Evolutionary conservation across 768 basidiomycete genomes (phyloP), one percentile per base, ranked within the genome.

Genomic region (Tylopilus cervinicoccineus): DNA sequence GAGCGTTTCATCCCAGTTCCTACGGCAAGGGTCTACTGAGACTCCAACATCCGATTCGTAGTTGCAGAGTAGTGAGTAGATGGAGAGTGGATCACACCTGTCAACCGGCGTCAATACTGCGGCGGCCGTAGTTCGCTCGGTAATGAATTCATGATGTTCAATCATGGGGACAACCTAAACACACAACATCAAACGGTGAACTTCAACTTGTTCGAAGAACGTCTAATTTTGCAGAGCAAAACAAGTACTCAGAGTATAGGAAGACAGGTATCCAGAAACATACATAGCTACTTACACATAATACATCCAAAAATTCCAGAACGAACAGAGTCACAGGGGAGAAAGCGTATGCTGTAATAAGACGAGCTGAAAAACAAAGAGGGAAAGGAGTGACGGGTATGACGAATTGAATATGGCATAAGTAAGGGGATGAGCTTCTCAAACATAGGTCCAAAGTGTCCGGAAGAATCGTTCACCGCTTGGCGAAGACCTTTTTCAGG

Each of bases 401-500:
- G 56, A 51, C 65, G 57, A 33, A 55, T 56, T 59, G 54, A 62
- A 69, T 69, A 69, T 51, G 57, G 48, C 56, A 69, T 65, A 69
- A 64, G 61, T 64, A 64, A 64, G 50, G 52, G 52, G 37, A 61
- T 45, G 24, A 53, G 26, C 41, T 46, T 45, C 50, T 52, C 51
- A 54, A 54, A 55, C 42, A 58, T 47, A 49, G 42, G 50, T 55
- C 38, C 45, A 46, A 47, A 26, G 37, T 31, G 29, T 48, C 46
- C 47, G 10, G 5, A 19, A 20, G 34, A 36, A 36, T 20, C 19
- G 55, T 59, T 84, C 72, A 89, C 69, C 89, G 86, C 72, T 89
- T 90, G 19, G 86, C 84, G 62, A 93, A 92, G 54, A 95, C 92
- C 74, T 95, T 95, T 77, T 92, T 95, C 62, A 95, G 76, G 47